These are phyloP conservation scores for Selaginella moellendorffii DNA, from an alignment of 75 land plant species.

Conservation along the genomic window DNA sequence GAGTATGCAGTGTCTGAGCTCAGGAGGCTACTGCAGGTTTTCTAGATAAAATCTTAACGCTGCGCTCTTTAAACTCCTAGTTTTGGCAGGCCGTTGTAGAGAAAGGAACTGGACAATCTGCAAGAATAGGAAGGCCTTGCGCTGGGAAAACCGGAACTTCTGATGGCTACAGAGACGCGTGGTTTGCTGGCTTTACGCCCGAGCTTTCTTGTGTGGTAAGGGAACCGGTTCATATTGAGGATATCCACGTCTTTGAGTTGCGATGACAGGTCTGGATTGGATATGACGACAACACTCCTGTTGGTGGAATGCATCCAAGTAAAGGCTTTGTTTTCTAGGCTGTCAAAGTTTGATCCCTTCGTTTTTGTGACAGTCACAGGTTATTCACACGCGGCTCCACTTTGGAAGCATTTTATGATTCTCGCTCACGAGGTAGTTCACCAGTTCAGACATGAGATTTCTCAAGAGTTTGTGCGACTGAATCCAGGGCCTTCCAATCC, in stretches of 20 bases:
- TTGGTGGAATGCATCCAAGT: slow-evolving; percentile 40
- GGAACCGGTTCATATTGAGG: not conserved
- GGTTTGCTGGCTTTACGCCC: slow-evolving; percentile 41
- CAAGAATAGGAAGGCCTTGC: slow-evolving; percentile 29
- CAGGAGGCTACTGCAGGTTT: slow-evolving; percentile 30
- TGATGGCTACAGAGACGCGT: slow-evolving; percentile 29
- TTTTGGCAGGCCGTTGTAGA: slow-evolving; percentile 26
- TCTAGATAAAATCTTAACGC: not conserved
- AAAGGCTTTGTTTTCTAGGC: not conserved
- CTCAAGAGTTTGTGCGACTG: not conserved
- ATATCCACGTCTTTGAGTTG: not conserved
- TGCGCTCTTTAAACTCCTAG: not conserved
- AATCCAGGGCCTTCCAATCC: slow-evolving; percentile 17
- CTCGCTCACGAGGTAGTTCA: slow-evolving; percentile 21
- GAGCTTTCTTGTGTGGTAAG: slow-evolving; percentile 31
- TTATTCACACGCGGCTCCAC: slow-evolving; percentile 36
- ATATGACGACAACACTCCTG: slow-evolving; percentile 32
- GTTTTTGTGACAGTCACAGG: slow-evolving; percentile 24
- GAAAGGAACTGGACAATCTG: slow-evolving; percentile 25
- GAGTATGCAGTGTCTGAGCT: slow-evolving; percentile 27
- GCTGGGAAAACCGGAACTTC: slow-evolving; percentile 40
- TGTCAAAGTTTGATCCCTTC: not conserved
- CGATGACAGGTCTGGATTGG: slow-evolving; percentile 31
- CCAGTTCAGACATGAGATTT: not conserved
- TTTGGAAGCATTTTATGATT: slow-evolving; percentile 29